A percentile compares a stretch with the other conserved stretches of the same genome.
Evolutionary conservation across 106 monocot species (phyloP).

Genomic region (Acorus gramineus): DNA sequence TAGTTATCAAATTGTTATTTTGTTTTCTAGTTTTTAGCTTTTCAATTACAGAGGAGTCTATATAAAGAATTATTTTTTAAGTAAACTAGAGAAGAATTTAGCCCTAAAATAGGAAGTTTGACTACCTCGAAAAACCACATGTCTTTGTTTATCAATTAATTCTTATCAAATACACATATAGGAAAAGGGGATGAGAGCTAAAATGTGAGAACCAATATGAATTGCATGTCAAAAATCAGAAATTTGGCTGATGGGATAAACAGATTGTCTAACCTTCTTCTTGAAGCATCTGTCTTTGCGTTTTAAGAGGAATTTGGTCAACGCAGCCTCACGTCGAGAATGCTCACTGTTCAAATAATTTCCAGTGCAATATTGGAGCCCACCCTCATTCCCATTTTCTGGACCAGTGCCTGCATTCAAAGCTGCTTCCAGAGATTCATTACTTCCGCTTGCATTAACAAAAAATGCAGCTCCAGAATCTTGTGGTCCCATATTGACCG

Average conservation of each 20-base stretch:
- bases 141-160: too few relatives aligned
- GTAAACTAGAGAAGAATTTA: background rate
- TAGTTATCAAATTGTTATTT: too few relatives aligned
- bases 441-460: constrained; percentile 26
- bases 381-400: constrained; percentile 40
- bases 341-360: constrained; percentile 15
- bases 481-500: constrained; percentile 10
- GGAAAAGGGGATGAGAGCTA: too few relatives aligned
- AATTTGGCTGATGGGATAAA: too few relatives aligned
- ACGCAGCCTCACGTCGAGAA: constrained; percentile 72
- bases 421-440: constrained; percentile 18
- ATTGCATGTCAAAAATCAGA: background rate
- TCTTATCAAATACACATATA: too few relatives aligned
- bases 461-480: constrained; percentile 12
- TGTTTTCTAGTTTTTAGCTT: too few relatives aligned
- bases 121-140: too few relatives aligned
- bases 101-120: too few relatives aligned
- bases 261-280: constrained; percentile 56
- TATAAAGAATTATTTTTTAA: too few relatives aligned
- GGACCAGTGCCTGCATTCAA: constrained; percentile 10
- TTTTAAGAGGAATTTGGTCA: constrained; percentile 80
- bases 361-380: constrained; percentile 23
- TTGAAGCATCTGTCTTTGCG: constrained; percentile 89
- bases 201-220: too few relatives aligned
- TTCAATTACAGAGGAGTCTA: too few relatives aligned